phyloP scores from a whole-genome alignment of 208 protist genomes.

The Novymonas esmeraldas region DNA sequence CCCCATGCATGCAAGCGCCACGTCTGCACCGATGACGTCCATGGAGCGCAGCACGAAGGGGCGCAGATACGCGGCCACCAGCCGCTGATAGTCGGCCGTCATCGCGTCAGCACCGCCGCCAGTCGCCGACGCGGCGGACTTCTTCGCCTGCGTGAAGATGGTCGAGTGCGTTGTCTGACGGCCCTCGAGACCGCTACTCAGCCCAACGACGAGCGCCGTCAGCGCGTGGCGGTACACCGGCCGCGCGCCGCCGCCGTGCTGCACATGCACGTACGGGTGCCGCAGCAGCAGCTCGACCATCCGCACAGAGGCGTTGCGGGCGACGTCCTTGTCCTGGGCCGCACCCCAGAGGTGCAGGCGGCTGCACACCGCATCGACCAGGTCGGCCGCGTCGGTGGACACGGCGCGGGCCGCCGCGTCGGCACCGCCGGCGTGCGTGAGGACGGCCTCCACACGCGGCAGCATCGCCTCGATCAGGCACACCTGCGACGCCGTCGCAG shows the following conservation, averaged over 20 bases:
- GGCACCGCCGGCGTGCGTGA: conserved; percentile 1
- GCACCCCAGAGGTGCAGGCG: conserved; percentile 33
- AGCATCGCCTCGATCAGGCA: conserved; percentile 30
- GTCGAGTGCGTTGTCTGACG: conserved; percentile 25
- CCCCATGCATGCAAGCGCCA: conserved; percentile 54
- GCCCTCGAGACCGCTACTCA: conserved; percentile 44
- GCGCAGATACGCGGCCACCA: conserved; percentile 37
- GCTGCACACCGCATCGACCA: conserved; percentile 61
- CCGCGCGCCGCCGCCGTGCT: conserved; percentile 30
- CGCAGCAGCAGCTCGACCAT: conserved; percentile 59
- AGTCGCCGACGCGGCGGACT: conserved; percentile 7
- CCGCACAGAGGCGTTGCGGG: conserved; percentile 42
- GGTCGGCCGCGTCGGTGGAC: conserved; percentile 38
- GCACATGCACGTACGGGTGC: conserved; percentile 66
- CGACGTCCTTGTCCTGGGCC: conserved; percentile 3
- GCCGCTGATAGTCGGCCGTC: conserved; percentile 30
- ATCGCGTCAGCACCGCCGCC: conserved; percentile 12
- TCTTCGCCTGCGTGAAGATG: conserved; percentile 49
- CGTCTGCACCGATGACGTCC: conserved; percentile 58
- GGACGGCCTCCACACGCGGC: conserved; percentile 19
- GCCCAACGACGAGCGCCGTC: conserved; percentile 44
- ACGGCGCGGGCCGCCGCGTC: conserved; percentile 1
- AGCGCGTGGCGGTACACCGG: conserved; percentile 75
- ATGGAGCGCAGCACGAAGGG: conserved; percentile 47
- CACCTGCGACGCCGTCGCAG: conserved; percentile 11